These are phyloP conservation scores for Canna indica DNA, from an alignment of 176 grass and related monocot genomes.

Conservation along the genomic window DNA sequence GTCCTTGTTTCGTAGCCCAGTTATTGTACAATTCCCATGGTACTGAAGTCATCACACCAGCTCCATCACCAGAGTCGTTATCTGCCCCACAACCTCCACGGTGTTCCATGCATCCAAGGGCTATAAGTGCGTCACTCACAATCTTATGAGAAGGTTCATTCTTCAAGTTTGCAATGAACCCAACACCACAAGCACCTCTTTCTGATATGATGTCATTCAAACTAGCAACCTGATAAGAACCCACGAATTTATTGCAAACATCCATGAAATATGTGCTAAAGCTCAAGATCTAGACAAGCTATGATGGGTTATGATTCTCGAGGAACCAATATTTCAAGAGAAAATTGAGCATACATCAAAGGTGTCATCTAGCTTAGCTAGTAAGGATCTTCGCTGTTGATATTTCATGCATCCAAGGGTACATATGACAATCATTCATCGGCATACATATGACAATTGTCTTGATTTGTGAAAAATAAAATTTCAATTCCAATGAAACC, in stretches of 20 bases:
- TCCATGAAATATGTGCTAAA: background rate
- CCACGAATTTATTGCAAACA: background rate
- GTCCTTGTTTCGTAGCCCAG: constrained; percentile 74
- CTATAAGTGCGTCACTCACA: constrained; percentile 66
- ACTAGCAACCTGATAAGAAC: constrained; percentile 43
- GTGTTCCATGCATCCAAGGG: constrained; percentile 99
- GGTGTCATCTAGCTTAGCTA: no score
- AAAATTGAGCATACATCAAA: no score
- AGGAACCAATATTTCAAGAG: background rate
- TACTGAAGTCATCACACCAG: constrained; percentile 79
- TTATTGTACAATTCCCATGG: constrained; percentile 84
- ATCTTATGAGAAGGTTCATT: constrained; percentile 85
- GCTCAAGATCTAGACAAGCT: background rate
- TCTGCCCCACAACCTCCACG: constrained; percentile 95
- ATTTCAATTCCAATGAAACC: no score
- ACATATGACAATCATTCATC: no score
- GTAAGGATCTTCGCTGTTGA: no score
- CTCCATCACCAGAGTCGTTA: constrained; percentile 92
- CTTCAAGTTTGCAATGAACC: constrained; percentile 91
- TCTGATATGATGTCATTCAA: constrained; percentile 85
- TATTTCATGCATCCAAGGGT: no score
- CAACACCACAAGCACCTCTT: constrained; percentile 95
- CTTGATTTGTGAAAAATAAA: no score
- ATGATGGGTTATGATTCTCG: background rate
- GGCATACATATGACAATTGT: no score